Evolutionary conservation across 352 stramenopile genomes (phyloP), one percentile per base, ranked within the genome.

Genomic region (Ophiocytium majus): DNA sequence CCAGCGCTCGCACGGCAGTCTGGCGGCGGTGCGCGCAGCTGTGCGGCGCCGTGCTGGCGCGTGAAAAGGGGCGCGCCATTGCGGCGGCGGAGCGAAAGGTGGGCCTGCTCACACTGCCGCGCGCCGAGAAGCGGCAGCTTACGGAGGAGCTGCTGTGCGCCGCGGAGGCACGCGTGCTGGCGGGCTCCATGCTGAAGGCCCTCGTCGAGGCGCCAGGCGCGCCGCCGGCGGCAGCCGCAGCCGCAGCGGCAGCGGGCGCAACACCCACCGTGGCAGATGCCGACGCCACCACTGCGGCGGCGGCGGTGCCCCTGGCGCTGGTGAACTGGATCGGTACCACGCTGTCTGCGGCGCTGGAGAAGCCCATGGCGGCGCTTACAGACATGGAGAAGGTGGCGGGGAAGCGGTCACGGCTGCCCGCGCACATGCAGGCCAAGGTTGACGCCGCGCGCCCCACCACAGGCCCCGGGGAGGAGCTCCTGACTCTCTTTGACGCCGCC

Each of bases 131-230:
- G 37, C 64, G 80, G 14, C 34, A 57, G 71, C 64, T 81, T 23
- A 66, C 50, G 1, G 32, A 85, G 49, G 63, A 63, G n/a, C 17
- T 85, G 19, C 49, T 35, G 14, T 50, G 33, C 49, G 81, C 64
- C 1, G 64, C 74, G 9, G 64, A 85, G 81, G 81, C 81, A 37
- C n/a, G 75, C 28, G 81, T 82, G n/a, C 71, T 85, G n/a, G 71
- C 80, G 10, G 81, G 64, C 17, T 34, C 64, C 0, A 43, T 85
- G 23, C 37, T 82, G 34, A 82, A 32, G 50, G 35, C 79, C 23
- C 71, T 82, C 14, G 37, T 82, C 10, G 28, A 49, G 17, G 79
- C 64, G 79, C 28, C 50, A 10, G 79, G 14, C 32, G 76, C 35
- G 76, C 76, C 76, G 43, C 43, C 43, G 43, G n/a, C n/a, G n/a